Conservation (phyloP, 73 alveolate species). For the Paramecium biaurelia region DNA sequence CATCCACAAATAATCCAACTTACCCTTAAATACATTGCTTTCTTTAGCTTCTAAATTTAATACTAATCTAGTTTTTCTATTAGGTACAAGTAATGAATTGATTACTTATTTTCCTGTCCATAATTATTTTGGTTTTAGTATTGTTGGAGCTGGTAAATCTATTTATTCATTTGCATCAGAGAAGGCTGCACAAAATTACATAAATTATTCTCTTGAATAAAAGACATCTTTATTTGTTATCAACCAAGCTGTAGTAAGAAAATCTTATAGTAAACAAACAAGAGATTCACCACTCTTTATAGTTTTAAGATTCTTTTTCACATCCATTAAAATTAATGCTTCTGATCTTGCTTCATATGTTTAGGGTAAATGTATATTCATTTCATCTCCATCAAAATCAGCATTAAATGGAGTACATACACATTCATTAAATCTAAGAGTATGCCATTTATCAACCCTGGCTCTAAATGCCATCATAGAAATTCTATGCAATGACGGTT, state of each 20-base stretch:
- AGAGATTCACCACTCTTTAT: constrained; percentile 97
- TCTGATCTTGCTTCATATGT: constrained; percentile 98
- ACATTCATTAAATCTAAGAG: constrained; percentile 98
- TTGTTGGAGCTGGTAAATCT: constrained; percentile 98
- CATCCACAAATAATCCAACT: constrained; percentile 74
- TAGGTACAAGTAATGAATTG: constrained; percentile 91
- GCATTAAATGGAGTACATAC: constrained; percentile 99
- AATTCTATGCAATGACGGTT: constrained; percentile 99
- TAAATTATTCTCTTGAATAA: constrained; percentile 91
- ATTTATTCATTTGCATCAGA: constrained; percentile 89
- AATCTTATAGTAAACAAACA: constrained; percentile 89
- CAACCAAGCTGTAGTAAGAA: constrained; percentile 92
- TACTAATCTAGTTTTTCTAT: constrained; percentile 76
- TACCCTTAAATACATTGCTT: constrained; percentile 67
- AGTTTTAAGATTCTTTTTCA: constrained; percentile 84
- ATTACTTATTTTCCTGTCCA: constrained; percentile 99
- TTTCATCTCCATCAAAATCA: constrained; percentile 99
- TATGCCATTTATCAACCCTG: constrained; percentile 97
- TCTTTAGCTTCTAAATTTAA: constrained; percentile 92
- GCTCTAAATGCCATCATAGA: constrained; percentile 98
- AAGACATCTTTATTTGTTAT: constrained; percentile 96
- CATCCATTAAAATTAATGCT: constrained; percentile 91
- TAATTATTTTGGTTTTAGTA: constrained; percentile 93
- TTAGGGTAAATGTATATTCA: constrained; percentile 99
- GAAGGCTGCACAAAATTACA: constrained; percentile 79